Percentiles rank a stretch among this genome's conserved stretches.
Evolutionary conservation across 2,329 filamentous ascomycete species (phyloP).

Genomic region (Cladorrhinum sp.): DNA sequence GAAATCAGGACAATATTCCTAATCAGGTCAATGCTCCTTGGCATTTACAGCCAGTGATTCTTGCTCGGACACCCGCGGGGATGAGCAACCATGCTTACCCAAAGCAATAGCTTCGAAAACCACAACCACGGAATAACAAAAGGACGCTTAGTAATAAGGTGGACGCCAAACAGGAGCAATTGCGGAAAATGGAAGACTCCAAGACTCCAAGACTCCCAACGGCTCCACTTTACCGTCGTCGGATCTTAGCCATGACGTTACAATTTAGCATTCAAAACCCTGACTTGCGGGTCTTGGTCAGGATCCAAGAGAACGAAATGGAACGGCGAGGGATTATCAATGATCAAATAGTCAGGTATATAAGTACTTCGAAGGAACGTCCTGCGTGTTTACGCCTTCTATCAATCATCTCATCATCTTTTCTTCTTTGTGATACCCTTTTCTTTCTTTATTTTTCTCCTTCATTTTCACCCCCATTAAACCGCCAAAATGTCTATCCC

Average conservation of each 20-base stretch:
- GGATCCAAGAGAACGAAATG: background rate
- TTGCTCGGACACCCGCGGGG: background rate
- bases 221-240: background rate
- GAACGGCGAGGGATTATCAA: background rate
- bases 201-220: background rate
- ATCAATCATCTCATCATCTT: background rate
- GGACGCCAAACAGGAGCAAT: background rate
- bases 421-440: background rate
- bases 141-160: background rate
- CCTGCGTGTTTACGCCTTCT: background rate
- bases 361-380: background rate
- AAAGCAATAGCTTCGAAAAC: background rate
- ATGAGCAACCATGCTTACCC: background rate
- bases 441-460: background rate
- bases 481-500: constrained; percentile 24
- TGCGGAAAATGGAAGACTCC: background rate
- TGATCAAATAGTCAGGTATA: background rate
- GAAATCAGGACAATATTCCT: too few relatives aligned
- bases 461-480: background rate
- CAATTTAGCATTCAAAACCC: background rate
- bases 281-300: background rate
- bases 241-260: background rate
- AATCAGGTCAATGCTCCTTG: background rate
- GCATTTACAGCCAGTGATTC: background rate
- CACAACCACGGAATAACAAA: background rate